Evolutionary conservation across 176 grass and related monocot genomes (phyloP).

Genomic region (Alopecurus myosuroides): DNA sequence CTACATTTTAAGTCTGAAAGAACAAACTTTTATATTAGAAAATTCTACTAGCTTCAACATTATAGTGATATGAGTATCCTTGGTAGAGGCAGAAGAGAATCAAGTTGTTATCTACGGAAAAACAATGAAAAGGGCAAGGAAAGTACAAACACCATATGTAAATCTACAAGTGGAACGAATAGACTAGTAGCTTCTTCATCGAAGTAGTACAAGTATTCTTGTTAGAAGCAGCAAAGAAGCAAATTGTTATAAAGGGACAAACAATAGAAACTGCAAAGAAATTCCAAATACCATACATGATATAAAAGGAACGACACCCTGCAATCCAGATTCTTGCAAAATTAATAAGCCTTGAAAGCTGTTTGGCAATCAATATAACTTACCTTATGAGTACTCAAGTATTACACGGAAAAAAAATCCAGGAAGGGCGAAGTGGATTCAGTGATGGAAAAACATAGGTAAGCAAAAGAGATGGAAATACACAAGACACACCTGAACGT

Average conservation of each 20-base stretch:
- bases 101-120: neutral
- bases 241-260: neutral
- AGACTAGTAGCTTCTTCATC: neutral
- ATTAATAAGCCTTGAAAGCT: neutral
- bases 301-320: neutral
- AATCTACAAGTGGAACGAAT: neutral
- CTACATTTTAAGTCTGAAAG: neutral
- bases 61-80: neutral
- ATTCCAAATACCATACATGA: neutral
- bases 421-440: neutral
- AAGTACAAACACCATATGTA: slow-evolving; percentile 1
- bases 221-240: neutral
- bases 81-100: neutral
- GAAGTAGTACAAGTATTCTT: neutral
- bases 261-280: neutral
- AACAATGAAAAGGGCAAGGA: neutral
- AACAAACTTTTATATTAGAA: neutral
- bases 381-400: neutral
- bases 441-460: neutral
- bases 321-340: neutral
- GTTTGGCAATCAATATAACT: neutral
- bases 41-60: neutral
- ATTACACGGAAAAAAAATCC: neutral
- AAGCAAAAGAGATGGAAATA: neutral
- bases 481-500: neutral